Evolutionary conservation across 1,284 basidiomycete genomes (phyloP), one percentile per base, ranked within the genome.

Genomic region (Hortiboletus rubellus): DNA sequence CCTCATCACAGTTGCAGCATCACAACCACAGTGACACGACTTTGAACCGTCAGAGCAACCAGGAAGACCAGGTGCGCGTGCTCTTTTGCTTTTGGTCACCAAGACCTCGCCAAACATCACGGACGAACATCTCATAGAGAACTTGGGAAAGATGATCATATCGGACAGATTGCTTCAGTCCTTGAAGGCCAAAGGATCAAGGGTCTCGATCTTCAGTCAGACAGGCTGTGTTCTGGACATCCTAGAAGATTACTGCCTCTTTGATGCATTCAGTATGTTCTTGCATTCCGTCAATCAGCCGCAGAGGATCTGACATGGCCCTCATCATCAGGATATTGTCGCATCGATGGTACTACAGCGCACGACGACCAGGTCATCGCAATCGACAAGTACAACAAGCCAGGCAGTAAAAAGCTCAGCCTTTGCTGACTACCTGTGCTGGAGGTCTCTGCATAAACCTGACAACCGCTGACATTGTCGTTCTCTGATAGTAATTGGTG

Each of bases 301-400:
- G 8, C 4, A 4, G 14, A 10, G 22, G 2, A 33, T 33, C 44
- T 63, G 37, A 62, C 46, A 38, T 46, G 30, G 6, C 7, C 42
- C 10, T 53, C 7, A 9, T 27, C 42, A 0, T 65, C 40, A 96
- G 94, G 92, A 68, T 99, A 99, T 74, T 98, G 95, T 70, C 90
- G 97, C 51, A 98, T 99, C 60, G 97, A 99, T 67, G 96, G 97
- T 63, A 82, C 91, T 46, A 98, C 96, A 0, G 91, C 93, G 1
- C 96, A 98, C 67, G 96, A 99, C 52, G 96, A 98, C 67, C 95
- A 96, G 59, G 97, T 98, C 60, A 71, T 86, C 9, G 91, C 94
- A 9, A 99, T 99, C 66, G 97, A 99, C 79, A 95, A 98, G 58
- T 99, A 98, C 78, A 99, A 99, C 77, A 93, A 90, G 62, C 94